Base-by-base conservation (phyloP, 1,139 yeast genomes). In the Suhomyces chickasaworum region DNA sequence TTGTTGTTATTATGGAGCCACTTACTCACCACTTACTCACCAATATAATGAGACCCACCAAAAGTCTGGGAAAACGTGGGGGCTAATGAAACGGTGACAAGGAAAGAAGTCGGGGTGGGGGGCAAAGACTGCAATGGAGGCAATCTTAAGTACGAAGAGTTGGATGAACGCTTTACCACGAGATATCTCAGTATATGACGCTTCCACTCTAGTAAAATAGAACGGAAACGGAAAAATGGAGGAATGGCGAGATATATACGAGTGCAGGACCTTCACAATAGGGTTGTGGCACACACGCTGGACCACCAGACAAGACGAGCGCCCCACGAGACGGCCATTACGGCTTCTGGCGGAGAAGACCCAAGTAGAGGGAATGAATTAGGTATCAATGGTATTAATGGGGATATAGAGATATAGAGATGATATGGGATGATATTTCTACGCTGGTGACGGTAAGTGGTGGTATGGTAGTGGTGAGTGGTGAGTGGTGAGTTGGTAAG, bases 181-280 rank as follows among this genome's bases (percentile, higher is more conserved):
- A 10, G n/a, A n/a, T 25, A 6, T 9, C 29, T 10, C 29, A 13
- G 29, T 25, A 13, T 25, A 25, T 25, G 29, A 25, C 13, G 13
- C 29, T 25, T 9, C n/a, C 29, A 25, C 29, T 25, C n/a, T 4
- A 10, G 29, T 9, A 7, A 31, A 17, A 13, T 16, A 31, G 17
- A 17, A 31, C n/a, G 20, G 38, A 13, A 23, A 30, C 30, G 30
- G 36, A 38, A 38, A 29, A 35, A 23, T 32, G 17, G 37, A 30
- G 27, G 30, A 23, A 15, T 22, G 38, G 30, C 18, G 29, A 23
- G 30, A 22, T 35, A 35, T 35, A 35, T 35, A 35, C 30, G 29
- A 23, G n/a, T 33, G 36, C 36, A 33, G 36, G 36, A 33, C 23
- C 23, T 9, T 25, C 15, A 33, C 15, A 33, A 16, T 17, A 17